Base-by-base conservation (phyloP, 768 basidiomycete genomes). In the Phlebiopsis gigantea region DNA sequence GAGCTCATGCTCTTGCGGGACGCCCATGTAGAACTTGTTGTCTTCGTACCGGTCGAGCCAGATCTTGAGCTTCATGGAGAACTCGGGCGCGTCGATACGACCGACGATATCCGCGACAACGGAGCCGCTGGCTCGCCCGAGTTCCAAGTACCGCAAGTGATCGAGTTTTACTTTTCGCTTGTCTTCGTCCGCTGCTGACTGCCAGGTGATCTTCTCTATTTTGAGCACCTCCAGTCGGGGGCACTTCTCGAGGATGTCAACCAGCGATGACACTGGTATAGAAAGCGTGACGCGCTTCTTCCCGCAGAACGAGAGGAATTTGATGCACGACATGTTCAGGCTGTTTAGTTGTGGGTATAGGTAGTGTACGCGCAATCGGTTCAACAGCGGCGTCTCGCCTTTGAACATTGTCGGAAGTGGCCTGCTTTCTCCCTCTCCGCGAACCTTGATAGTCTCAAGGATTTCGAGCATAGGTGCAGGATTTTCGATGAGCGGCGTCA, bases 11-110 rank as follows among this genome's bases (percentile, higher is more conserved):
- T 66, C 56, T 7, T 26, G 41, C 17, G 60, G 67, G 0, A 68
- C 54, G 17, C 67, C 67, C 53, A 68, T 63, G 53, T 61, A 60
- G 57, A 65, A 66, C 50, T 60, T 62, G 50, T 54, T 63, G 47
- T 63, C 49, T 19, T 57, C 57, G 53, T 57, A 62, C 19, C 62
- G 56, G 53, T 66, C 65, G 12, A 65, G 50, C 64, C 62, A 66
- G 14, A 65, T 62, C 54, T 55, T 54, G 39, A 65, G 58, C 29
- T 61, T 57, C 25, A 65, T 49, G 12, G 65, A 58, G 56, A 64
- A 68, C 46, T 65, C 61, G 14, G 67, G 65, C 8, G 62, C 34
- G 28, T 57, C 55, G 57, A 68, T 59, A 28, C 59, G 63, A 42
- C 57, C 46, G 22, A 68, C 49, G 46, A 68, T 53, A 15, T 58